Percentiles rank a stretch among this genome's conserved stretches.
Conservation (phyloP, 768 basidiomycete genomes). For the Flagelloscypha sp. region DNA sequence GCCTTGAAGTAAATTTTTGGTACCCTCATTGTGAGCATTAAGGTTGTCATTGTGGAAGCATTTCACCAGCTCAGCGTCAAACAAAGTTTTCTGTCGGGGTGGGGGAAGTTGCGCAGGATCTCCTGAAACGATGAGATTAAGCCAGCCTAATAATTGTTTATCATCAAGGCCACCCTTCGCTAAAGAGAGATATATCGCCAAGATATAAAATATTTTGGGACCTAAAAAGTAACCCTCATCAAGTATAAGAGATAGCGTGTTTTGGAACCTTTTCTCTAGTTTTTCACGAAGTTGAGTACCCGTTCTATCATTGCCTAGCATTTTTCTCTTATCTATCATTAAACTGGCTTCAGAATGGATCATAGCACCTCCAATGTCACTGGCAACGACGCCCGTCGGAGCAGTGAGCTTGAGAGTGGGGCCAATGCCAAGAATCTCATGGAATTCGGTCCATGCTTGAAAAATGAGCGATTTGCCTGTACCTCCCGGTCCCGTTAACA, state of each 20-base stretch:
- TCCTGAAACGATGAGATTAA: conserved; percentile 10
- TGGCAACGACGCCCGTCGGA: conserved; percentile 16
- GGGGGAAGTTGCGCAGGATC: conserved; percentile 9
- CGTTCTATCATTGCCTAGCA: too few species aligned
- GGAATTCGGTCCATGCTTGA: conserved; percentile 13
- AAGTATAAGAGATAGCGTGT: conserved; percentile 6
- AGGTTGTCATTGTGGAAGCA: conserved; percentile 5
- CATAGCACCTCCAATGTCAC: conserved; percentile 14
- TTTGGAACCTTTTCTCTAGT: too few species aligned
- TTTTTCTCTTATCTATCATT: not conserved
- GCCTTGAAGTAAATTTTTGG: conserved; percentile 6
- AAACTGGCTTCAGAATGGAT: conserved; percentile 13
- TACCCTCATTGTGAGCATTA: conserved; percentile 9
- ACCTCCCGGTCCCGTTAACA: conserved; percentile 16
- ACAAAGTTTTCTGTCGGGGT: conserved; percentile 5
- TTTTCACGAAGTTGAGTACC: not conserved
- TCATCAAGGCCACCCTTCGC: conserved; percentile 5
- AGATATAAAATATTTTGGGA: conserved; percentile 7
- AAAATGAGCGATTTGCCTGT: conserved; percentile 17
- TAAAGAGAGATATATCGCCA: conserved; percentile 7
- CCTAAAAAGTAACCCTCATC: conserved; percentile 11
- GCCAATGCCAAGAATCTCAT: conserved; percentile 1
- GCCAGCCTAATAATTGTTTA: conserved; percentile 7
- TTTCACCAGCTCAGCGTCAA: conserved; percentile 5
- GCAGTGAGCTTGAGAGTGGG: conserved; percentile 10